Evolutionary conservation across 1,139 yeast species (phyloP), one percentile per base, ranked within the genome.

Genomic region (Taphrina pruni): DNA sequence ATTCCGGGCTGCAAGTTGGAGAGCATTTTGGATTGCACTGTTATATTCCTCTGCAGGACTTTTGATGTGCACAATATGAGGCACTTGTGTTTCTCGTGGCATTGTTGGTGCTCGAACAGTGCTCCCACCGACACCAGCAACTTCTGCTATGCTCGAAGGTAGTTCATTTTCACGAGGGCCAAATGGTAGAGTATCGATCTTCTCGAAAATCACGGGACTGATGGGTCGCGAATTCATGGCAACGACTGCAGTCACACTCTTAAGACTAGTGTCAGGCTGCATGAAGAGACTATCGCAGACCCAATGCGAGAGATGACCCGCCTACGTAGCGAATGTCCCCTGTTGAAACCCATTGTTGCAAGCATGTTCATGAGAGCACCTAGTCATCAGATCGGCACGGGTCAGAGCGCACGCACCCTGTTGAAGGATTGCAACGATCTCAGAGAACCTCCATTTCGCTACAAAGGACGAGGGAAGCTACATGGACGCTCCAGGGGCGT

Each of bases 161-260:
- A 12, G 8, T 17, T 54, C 36, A n/a, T 60, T 17, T 6, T 50
- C 32, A 36, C 36, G 60, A 12, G 60, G 43, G 20, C 39, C 60
- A 46, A 62, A 62, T 21, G 67, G 67, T 17, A 64, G 32, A 17
- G 55, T 55, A 6, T 32, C 61, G 48, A 64, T 64, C 21, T 55
- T 20, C 38, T 64, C 67, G 38, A 64, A 45, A 8, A 26, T 35
- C 17, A 39, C 38, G 12, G 56, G 65, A 46, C 64, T 58, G 21
- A 41, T 26, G 14, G 60, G 43, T 54, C 58, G 11, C 43, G 43
- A 39, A 39, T 39, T 14, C 11, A 39, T 14, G 43, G 14, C 43
- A 9, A 39, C 14, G 43, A 14, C 43, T 39, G 43, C 14, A 39
- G 14, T 39, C 43, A 39, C 32, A 26, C 32, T 26, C 32, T 26